Evolutionary conservation across 2,329 filamentous ascomycete genomes (phyloP).

Genomic region (Chalara sp.): DNA sequence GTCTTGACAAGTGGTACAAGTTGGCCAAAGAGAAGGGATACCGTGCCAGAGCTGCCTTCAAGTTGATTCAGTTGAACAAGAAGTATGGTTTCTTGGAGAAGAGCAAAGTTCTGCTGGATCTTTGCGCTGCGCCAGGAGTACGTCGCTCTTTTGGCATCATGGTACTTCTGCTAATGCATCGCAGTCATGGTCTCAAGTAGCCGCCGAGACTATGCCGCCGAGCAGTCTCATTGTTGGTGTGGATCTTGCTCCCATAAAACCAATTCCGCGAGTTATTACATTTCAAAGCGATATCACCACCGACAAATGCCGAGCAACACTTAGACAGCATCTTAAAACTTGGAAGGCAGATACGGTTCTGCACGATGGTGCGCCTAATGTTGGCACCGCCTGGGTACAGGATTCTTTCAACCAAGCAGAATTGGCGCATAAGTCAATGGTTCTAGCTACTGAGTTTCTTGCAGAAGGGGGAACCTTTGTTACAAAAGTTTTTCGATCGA

Average conservation of each 20-base stretch:
- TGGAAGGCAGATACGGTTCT: conserved; percentile 95
- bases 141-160: conserved; percentile 28
- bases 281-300: conserved; percentile 98
- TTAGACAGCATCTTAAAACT: conserved; percentile 84
- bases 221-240: conserved; percentile 90
- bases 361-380: conserved; percentile 95
- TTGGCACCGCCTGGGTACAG: conserved; percentile 96
- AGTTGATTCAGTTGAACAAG: conserved; percentile 96
- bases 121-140: conserved; percentile 92
- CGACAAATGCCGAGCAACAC: conserved; percentile 87
- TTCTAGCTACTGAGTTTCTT: conserved; percentile 89
- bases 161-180: conserved; percentile 11
- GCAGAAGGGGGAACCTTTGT: conserved; percentile 87
- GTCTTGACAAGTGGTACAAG: conserved; percentile 98
- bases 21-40: conserved; percentile 98
- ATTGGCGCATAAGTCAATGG: conserved; percentile 82
- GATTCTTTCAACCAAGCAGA: conserved; percentile 98
- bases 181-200: conserved; percentile 95
- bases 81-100: conserved; percentile 98
- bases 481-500: conserved; percentile 94
- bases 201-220: conserved; percentile 87
- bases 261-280: conserved; percentile 87
- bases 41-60: conserved; percentile 91
- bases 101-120: conserved; percentile 92
- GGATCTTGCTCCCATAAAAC: conserved; percentile 90